phyloP scores from a whole-genome alignment of 129 eudicot species.

The Chrysanthemum lavandulifolium region DNA sequence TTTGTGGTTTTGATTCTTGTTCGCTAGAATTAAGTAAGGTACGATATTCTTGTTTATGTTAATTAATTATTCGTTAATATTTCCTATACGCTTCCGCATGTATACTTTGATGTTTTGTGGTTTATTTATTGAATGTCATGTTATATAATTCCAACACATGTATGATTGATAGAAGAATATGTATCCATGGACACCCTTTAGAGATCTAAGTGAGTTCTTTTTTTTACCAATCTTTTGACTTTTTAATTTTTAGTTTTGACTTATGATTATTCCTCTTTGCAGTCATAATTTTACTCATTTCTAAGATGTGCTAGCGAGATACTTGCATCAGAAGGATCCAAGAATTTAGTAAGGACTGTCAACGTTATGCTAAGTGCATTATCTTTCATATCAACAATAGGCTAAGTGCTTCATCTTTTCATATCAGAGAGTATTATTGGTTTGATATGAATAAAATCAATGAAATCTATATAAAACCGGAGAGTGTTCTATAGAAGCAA shows the following conservation, averaged over 20 bases:
- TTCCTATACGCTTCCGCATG: no score
- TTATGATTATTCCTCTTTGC: slow-evolving; percentile 19
- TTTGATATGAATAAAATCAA: slow-evolving; percentile 86
- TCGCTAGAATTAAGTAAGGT: no score
- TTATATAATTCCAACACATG: slow-evolving; percentile 33
- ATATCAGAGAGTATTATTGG: slow-evolving; percentile 97
- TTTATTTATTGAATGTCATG: no score
- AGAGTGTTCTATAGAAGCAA: slow-evolving; percentile 91
- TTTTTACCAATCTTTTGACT: not conserved
- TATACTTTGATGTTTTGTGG: no score
- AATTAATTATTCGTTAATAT: no score
- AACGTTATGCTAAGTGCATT: slow-evolving; percentile 21
- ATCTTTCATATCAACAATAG: slow-evolving; percentile 51
- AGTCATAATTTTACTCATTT: slow-evolving; percentile 92
- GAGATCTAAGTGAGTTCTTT: slow-evolving; percentile 77
- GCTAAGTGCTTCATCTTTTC: slow-evolving; percentile 91
- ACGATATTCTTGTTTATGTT: no score
- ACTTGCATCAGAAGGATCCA: no score
- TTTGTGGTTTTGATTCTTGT: no score
- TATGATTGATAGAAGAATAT: slow-evolving; percentile 97
- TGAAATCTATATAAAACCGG: slow-evolving; percentile 96
- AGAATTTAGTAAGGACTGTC: slow-evolving; percentile 26
- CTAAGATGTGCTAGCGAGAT: slow-evolving; percentile 45
- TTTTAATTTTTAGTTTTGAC: slow-evolving; percentile 1
- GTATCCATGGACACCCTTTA: slow-evolving; percentile 95